Conservation (phyloP, 1,284 basidiomycete species). For the Ganoderma meredithae region DNA sequence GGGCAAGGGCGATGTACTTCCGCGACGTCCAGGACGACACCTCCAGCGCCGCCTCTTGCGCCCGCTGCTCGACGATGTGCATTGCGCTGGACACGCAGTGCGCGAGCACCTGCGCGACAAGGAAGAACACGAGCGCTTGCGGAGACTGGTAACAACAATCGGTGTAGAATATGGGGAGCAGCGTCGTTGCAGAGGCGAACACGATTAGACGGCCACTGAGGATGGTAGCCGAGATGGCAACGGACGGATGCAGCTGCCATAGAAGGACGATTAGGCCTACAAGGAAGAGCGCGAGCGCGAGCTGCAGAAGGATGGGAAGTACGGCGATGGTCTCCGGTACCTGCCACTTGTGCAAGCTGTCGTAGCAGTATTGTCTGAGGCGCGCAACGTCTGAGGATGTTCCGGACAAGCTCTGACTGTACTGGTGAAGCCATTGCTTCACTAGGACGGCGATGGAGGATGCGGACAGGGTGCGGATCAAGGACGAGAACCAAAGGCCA, state of each 20-base stretch:
- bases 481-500: conserved; percentile 33
- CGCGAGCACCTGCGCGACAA: background rate
- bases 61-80: conserved; percentile 6
- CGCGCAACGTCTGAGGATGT: conserved; percentile 22
- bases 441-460: conserved; percentile 31
- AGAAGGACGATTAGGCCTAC: conserved; percentile 29
- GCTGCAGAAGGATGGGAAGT: conserved; percentile 31
- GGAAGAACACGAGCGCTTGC: conserved; percentile 27
- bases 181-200: conserved; percentile 32
- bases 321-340: conserved; percentile 27
- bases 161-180: conserved; percentile 36
- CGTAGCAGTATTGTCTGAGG: conserved; percentile 30
- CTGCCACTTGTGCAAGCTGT: conserved; percentile 29
- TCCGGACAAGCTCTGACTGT: conserved; percentile 21
- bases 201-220: conserved; percentile 29
- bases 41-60: conserved; percentile 12
- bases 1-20: conserved; percentile 9
- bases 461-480: conserved; percentile 28
- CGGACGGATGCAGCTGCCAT: conserved; percentile 22
- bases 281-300: conserved; percentile 31
- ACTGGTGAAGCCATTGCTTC: conserved; percentile 34
- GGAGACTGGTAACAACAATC: conserved; percentile 40
- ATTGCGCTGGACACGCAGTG: conserved; percentile 7
- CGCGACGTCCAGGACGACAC: conserved; percentile 5
- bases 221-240: conserved; percentile 25